Percentiles rank a stretch among this genome's conserved stretches.
These are phyloP conservation scores for Epichloe amarillans DNA, from an alignment of 2,329 filamentous ascomycete species.

Conservation along the genomic window DNA sequence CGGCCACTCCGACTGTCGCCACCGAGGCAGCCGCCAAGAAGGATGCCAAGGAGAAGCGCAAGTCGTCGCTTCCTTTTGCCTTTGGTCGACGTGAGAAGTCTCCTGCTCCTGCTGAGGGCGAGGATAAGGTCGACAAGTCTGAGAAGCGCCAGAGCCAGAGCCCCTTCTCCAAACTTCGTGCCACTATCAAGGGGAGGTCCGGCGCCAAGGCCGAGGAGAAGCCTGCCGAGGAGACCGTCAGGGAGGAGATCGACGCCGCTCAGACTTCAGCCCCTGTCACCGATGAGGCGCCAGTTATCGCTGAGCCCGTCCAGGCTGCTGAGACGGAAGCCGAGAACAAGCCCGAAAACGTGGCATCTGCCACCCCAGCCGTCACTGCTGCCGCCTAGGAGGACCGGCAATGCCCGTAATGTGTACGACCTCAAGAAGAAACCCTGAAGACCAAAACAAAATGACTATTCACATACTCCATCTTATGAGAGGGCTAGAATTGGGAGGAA, in stretches of 20 bases:
- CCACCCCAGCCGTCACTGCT: slow-evolving; percentile 35
- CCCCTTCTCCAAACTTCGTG: slow-evolving; percentile 47
- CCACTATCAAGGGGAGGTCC: slow-evolving; percentile 38
- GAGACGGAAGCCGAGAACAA: slow-evolving; percentile 26
- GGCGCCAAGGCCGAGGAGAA: slow-evolving; percentile 31
- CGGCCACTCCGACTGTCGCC: slow-evolving; percentile 30
- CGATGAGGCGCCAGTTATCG: slow-evolving; percentile 14
- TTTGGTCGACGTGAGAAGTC: slow-evolving; percentile 65
- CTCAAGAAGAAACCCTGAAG: slow-evolving; percentile 11
- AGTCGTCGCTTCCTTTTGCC: slow-evolving; percentile 63
- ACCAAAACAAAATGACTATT: slow-evolving; percentile 11
- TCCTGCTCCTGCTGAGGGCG: slow-evolving; percentile 45
- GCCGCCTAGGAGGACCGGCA: slow-evolving; percentile 31
- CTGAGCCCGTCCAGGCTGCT: slow-evolving; percentile 13
- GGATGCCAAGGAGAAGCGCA: slow-evolving; percentile 68
- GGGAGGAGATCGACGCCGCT: slow-evolving; percentile 18
- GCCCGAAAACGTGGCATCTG: slow-evolving; percentile 26
- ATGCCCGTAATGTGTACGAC: slow-evolving; percentile 13
- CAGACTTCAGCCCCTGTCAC: slow-evolving; percentile 16
- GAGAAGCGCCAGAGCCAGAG: slow-evolving; percentile 13
- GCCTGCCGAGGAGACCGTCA: slow-evolving; percentile 20
- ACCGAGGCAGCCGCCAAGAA: slow-evolving; percentile 44
- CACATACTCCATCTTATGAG: slow-evolving; percentile 19
- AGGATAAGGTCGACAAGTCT: slow-evolving; percentile 28
- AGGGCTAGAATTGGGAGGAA: slow-evolving; percentile 34